Base-by-base conservation (phyloP, 805 yeast genomes). In the Scheffersomyces amazonensis region DNA sequence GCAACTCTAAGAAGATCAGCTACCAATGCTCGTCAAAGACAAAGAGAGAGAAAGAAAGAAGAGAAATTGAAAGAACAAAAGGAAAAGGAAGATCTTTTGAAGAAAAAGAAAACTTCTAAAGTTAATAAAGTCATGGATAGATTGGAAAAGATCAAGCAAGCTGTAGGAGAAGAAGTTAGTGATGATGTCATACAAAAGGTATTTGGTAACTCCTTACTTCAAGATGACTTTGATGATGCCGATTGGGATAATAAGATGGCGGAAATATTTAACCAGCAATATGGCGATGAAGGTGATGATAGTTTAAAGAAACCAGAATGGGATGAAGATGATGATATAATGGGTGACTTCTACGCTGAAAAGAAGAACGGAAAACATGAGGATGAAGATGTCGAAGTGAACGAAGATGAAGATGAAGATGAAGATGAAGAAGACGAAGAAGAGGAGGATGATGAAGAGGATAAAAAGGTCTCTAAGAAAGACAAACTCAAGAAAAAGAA, bases 171-270 rank as follows among this genome's bases (percentile, higher is more conserved):
- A 15, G 81, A 75, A 16, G 69, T 78, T 16, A 72, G 72, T 16
- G 84, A 82, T 43, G 83, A 78, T 28, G 67, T 71, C 1, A 75
- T 81, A 43, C 73, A 78, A 30, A 71, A 69, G 35, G 87, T 83
- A 20, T 79, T 90, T 52, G 87, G 90, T 11, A 83, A 83, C 37
- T 75, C 83, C 32, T 73, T 91, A 49, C 66, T 93, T 44, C 85
- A 86, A 30, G 95, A 85, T 35, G 98, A 93, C 54, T 93, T 87
- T 58, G 88, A 87, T 48, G 88, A 84, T 52, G 76, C 82, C 19
- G 95, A 87, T 44, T 93, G 98, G 98, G 98, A 93, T 59, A 66
- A 62, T 40, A 80, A 87, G 44, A 81, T 93, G 82, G 78, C 83
- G 33, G 84, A 85, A 54, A 78, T 91, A 22, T 93, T 93, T 58